phyloP scores from a whole-genome alignment of 441 rosid genomes.

The Bocquillonia castaneifolia region DNA sequence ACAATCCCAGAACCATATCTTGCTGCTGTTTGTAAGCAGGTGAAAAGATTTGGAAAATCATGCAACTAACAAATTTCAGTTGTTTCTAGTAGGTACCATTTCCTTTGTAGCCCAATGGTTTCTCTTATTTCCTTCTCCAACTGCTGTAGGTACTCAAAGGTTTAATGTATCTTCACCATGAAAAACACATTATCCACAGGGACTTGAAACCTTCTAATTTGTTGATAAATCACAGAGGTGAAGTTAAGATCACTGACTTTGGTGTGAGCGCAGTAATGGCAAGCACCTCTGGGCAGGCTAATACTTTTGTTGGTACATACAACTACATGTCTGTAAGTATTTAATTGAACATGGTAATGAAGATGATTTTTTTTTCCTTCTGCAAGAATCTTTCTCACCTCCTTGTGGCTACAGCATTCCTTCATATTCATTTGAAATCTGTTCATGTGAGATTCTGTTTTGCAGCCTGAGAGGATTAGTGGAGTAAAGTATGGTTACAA shows the following conservation, averaged over 20 bases:
- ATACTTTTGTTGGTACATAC: constrained; percentile 86
- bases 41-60: constrained; percentile 21
- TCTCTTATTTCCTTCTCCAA: background rate
- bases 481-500: constrained; percentile 51
- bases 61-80: background rate
- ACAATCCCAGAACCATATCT: constrained; percentile 72
- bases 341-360: constrained; percentile 12
- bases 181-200: constrained; percentile 84
- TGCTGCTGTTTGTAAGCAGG: constrained; percentile 88
- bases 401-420: background rate
- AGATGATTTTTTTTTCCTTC: background rate
- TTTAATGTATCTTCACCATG: constrained; percentile 79
- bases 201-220: constrained; percentile 93
- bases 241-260: constrained; percentile 92
- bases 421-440: background rate
- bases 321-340: constrained; percentile 91
- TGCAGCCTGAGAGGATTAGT: constrained; percentile 83
- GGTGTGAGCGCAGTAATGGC: constrained; percentile 91
- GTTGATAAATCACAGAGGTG: constrained; percentile 88
- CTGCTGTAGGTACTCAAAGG: constrained; percentile 75
- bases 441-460: background rate
- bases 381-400: background rate
- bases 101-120: constrained; percentile 5
- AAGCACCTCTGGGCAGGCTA: constrained; percentile 74
- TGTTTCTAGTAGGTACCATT: background rate